phyloP scores from a whole-genome alignment of 2,329 filamentous ascomycete genomes.

The Alternaria metachromatica region DNA sequence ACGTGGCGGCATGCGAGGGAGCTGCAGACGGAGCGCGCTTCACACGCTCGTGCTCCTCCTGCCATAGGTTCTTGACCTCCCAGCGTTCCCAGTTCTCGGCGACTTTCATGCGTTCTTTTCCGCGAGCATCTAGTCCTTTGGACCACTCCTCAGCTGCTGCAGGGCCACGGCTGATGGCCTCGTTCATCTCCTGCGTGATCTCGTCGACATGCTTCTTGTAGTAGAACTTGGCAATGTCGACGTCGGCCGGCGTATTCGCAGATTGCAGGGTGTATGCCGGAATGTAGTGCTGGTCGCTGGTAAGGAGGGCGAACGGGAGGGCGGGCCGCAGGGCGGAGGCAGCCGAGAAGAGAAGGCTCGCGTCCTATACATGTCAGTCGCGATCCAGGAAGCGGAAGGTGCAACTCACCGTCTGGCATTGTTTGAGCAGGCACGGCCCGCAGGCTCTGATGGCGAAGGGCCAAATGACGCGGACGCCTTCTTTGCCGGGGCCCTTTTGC shows the following conservation, averaged over 20 bases:
- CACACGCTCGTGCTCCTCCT: slow-evolving; percentile 21
- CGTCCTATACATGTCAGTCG: slow-evolving; percentile 62
- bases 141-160: slow-evolving; percentile 78
- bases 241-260: slow-evolving; percentile 54
- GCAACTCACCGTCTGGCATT: slow-evolving; percentile 68
- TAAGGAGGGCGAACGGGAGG: slow-evolving; percentile 73
- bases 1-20: slow-evolving; percentile 22
- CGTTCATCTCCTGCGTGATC: slow-evolving; percentile 67
- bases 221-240: slow-evolving; percentile 70
- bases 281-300: slow-evolving; percentile 66
- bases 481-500: slow-evolving; percentile 67
- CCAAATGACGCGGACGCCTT: slow-evolving; percentile 71
- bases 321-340: slow-evolving; percentile 68
- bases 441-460: slow-evolving; percentile 73
- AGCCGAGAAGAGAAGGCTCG: slow-evolving; percentile 70
- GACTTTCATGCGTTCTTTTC: slow-evolving; percentile 66
- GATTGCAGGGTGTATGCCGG: slow-evolving; percentile 62
- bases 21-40: slow-evolving; percentile 24
- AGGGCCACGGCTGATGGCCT: slow-evolving; percentile 69
- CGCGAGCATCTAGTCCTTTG: slow-evolving; percentile 72
- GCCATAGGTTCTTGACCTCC: slow-evolving; percentile 56
- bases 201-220: slow-evolving; percentile 67
- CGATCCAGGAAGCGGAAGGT: slow-evolving; percentile 1
- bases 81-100: slow-evolving; percentile 78
- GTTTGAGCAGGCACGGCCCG: slow-evolving; percentile 66